These are phyloP conservation scores for Gymnopus androsaceus DNA, from an alignment of 1,284 basidiomycete genomes.

Conservation along the genomic window DNA sequence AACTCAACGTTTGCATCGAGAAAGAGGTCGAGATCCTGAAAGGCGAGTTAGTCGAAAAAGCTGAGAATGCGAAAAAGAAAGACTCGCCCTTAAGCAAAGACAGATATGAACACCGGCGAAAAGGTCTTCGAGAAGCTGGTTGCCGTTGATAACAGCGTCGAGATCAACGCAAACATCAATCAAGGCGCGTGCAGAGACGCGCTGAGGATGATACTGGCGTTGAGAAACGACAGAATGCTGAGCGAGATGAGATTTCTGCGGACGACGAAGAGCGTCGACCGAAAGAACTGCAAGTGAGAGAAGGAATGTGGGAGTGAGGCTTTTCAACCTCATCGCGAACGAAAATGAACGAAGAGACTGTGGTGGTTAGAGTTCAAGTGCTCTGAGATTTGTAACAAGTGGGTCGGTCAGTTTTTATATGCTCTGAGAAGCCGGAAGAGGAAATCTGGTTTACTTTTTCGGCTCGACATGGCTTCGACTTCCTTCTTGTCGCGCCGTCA, in stretches of 20 bases:
- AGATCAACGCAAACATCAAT: constrained; percentile 37
- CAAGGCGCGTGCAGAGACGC: constrained; percentile 35
- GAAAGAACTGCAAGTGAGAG: constrained; percentile 26
- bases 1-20: constrained; percentile 35
- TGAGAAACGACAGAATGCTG: constrained; percentile 18
- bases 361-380: constrained; percentile 3
- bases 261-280: constrained; percentile 26
- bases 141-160: constrained; percentile 29
- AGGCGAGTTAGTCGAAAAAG: not conserved
- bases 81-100: constrained; percentile 33
- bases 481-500: too few relatives aligned
- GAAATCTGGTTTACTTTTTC: too few relatives aligned
- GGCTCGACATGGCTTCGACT: too few relatives aligned
- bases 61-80: not conserved
- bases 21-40: constrained; percentile 39
- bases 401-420: too few relatives aligned
- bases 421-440: too few relatives aligned
- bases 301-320: constrained; percentile 36
- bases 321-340: constrained; percentile 18
- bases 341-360: not conserved
- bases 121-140: constrained; percentile 23
- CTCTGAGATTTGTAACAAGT: too few relatives aligned
- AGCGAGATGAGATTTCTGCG: constrained; percentile 23
- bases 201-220: constrained; percentile 27
- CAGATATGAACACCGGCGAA: constrained; percentile 34